Base-by-base conservation (phyloP, 805 yeast genomes). In the Pichia nanzhaoensis region DNA sequence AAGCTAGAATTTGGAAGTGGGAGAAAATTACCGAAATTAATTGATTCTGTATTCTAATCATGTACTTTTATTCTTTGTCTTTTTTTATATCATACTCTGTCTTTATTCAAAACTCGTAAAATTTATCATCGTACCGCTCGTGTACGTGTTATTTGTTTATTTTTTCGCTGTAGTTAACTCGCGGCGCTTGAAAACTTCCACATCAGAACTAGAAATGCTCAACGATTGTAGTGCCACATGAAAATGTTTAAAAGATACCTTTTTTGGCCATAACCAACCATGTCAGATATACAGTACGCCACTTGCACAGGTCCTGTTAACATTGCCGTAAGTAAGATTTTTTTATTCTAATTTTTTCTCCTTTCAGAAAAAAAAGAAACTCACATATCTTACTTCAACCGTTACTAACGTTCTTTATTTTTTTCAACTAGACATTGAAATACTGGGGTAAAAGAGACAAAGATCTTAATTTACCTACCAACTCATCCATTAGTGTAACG, bases 401-500 rank as follows among this genome's bases (percentile, higher is more conserved):
- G 10, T n/a, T 17, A 33, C 35, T 33, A 33, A 33, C 35, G 16
- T 33, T 18, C 16, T 32, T 16, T 14, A 14, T n/a, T 33, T 32
- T 16, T 14, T 8, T n/a, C 8, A n/a, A 18, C 7, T 21, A 38
- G 80, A 93, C 98, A 34, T 74, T 93, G 53, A 93, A 93, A 68
- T 93, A 93, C 71, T 93, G 99, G 99, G 99, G 99, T 40, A 93
- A 93, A 68, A 78, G 99, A 60, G 98, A 93, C 66, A 82, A 80
- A 51, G 70, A 73, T 39, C 77, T 93, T 58, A 93, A 93, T 61
- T 71, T 93, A 43, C 99, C 99, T 40, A 93, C 99, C 44, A 93
- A 93, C 70, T 85, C 95, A 12, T 89, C 97, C 24, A 89, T 93
- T 54, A 87, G 96, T 19, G 96, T 93, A 40, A 93, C 99, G 9